Evolutionary conservation across 2,329 filamentous ascomycete genomes (phyloP).

Genomic region (Colletotrichum shisoi): DNA sequence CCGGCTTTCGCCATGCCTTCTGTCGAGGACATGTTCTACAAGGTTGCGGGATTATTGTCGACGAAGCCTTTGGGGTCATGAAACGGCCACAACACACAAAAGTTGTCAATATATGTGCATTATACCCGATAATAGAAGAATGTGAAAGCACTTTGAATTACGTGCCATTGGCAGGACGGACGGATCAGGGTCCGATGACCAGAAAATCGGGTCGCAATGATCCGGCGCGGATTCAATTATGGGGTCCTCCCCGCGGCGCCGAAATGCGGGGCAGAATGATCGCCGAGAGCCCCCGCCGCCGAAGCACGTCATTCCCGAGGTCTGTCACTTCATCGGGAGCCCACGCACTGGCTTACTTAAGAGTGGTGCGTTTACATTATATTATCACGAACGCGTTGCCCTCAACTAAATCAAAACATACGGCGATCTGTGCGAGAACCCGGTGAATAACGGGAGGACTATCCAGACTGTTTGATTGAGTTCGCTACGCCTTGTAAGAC

Average conservation of each 20-base stretch:
- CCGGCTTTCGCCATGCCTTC: slow-evolving; percentile 74
- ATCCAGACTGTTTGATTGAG: background rate
- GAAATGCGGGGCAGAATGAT: slow-evolving; percentile 33
- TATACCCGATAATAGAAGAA: slow-evolving; percentile 39
- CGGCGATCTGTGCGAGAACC: background rate
- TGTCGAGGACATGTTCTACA: slow-evolving; percentile 78
- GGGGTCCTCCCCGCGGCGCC: slow-evolving; percentile 16
- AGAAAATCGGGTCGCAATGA: background rate
- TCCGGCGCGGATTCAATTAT: background rate
- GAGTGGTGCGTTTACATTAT: background rate
- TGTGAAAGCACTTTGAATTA: slow-evolving; percentile 8
- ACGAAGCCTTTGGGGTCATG: slow-evolving; percentile 58
- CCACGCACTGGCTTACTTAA: slow-evolving; percentile 12
- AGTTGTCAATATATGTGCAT: slow-evolving; percentile 35
- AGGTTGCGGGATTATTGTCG: slow-evolving; percentile 71
- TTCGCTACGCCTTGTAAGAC: background rate
- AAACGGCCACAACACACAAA: slow-evolving; percentile 31
- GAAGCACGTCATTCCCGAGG: slow-evolving; percentile 31
- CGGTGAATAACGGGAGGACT: background rate
- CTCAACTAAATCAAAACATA: background rate
- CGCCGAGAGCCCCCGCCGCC: slow-evolving; percentile 18
- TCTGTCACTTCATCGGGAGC: slow-evolving; percentile 30
- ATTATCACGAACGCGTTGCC: background rate
- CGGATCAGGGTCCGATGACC: background rate
- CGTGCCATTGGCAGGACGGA: background rate